Evolutionary conservation across 202 grass and related monocot species (phyloP).

Genomic region (Carex sylvatica): DNA sequence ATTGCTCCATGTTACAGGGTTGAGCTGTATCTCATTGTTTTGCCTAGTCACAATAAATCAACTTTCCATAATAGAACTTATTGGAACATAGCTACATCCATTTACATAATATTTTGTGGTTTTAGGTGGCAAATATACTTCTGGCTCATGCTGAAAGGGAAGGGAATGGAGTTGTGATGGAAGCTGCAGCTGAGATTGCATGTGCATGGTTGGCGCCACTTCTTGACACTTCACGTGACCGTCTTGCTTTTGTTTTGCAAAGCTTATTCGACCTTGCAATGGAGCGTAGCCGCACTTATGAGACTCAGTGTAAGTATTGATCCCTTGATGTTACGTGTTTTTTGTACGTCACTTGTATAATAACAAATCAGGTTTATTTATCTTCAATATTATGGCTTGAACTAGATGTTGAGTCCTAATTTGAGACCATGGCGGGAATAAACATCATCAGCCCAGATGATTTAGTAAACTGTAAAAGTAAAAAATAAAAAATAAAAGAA

Average conservation of each 20-base stretch:
- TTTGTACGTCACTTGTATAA: background rate
- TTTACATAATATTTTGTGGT: constrained; percentile 6
- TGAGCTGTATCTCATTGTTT: constrained; percentile 6
- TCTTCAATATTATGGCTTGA: background rate
- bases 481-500: background rate
- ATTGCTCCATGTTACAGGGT: background rate
- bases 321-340: background rate
- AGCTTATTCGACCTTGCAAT: constrained; percentile 92
- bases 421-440: background rate
- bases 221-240: constrained; percentile 80
- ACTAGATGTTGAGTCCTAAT: background rate
- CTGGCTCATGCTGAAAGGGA: constrained; percentile 94
- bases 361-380: background rate
- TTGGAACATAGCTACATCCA: background rate
- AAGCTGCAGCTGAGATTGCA: constrained; percentile 93
- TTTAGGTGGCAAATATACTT: constrained; percentile 95
- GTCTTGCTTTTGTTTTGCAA: constrained; percentile 89
- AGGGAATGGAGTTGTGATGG: constrained; percentile 67
- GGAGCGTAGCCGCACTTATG: constrained; percentile 56
- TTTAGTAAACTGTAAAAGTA: background rate
- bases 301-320: constrained; percentile 49
- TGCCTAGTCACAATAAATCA: background rate
- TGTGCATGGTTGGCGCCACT: constrained; percentile 86
- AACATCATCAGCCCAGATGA: background rate
- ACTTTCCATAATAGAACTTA: background rate